A percentile compares a stretch with the other conserved stretches of the same genome.
phyloP scores from a whole-genome alignment of 441 rosid species.

The Erodium trifolium region DNA sequence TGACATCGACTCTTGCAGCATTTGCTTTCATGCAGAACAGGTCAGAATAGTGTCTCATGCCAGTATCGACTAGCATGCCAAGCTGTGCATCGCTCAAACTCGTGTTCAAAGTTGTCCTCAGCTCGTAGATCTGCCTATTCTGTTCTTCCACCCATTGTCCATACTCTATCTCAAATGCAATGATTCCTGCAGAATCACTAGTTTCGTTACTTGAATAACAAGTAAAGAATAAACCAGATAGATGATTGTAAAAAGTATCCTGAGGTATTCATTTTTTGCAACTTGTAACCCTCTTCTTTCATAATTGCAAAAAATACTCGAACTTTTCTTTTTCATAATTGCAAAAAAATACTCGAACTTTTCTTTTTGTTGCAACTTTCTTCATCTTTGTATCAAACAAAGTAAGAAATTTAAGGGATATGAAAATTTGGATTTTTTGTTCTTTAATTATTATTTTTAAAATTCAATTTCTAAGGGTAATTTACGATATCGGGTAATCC shows the following conservation, averaged over 20 bases:
- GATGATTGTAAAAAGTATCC: constrained; percentile 8
- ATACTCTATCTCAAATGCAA: constrained; percentile 61
- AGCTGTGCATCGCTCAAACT: constrained; percentile 48
- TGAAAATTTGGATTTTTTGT: no score
- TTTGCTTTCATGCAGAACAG: constrained; percentile 57
- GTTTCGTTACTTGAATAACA: neutral
- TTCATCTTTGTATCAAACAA: no score
- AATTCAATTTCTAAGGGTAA: no score
- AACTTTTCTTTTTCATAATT: no score
- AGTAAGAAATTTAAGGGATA: no score
- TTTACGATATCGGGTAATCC: no score
- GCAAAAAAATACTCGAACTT: no score
- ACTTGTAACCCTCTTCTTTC: no score
- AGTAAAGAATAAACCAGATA: constrained; percentile 4
- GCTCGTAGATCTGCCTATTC: constrained; percentile 38
- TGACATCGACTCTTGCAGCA: constrained; percentile 51
- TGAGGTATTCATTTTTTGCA: no score
- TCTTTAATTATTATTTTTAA: no score
- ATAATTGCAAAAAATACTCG: no score
- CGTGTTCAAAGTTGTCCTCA: constrained; percentile 44
- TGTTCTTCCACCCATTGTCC: constrained; percentile 62
- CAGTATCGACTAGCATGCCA: constrained; percentile 41
- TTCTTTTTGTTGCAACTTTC: no score
- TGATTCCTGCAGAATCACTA: constrained; percentile 33
- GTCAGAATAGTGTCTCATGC: constrained; percentile 52